Percentiles rank a stretch among this genome's conserved stretches.
Conservation (phyloP, 306 rosid genomes). For the Quercus aquifolioides region DNA sequence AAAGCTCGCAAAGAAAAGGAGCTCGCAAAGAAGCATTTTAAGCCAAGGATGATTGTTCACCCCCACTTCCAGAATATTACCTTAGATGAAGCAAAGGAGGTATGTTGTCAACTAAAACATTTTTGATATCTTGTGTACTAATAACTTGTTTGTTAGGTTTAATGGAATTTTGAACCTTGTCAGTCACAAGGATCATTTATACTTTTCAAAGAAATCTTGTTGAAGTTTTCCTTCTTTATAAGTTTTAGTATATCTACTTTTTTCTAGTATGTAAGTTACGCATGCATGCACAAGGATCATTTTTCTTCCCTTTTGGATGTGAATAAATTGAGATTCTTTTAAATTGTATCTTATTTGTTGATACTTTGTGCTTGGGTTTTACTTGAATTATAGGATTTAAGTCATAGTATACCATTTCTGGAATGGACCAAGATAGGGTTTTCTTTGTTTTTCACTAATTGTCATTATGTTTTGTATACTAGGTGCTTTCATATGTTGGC, state of each 20-base stretch:
- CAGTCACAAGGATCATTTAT: too few relatives aligned
- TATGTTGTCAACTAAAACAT: constrained; percentile 29
- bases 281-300: not conserved
- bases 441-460: not conserved
- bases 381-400: not conserved
- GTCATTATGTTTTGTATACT: not conserved
- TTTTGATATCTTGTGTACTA: not conserved
- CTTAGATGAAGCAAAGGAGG: constrained; percentile 95
- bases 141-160: not conserved
- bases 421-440: not conserved
- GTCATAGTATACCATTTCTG: not conserved
- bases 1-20: constrained; percentile 88
- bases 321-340: not conserved
- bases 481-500: not conserved
- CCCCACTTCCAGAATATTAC: constrained; percentile 97
- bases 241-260: not conserved
- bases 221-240: too few relatives aligned
- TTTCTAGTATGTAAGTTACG: not conserved
- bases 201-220: too few relatives aligned
- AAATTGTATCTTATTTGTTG: not conserved
- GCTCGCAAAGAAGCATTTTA: constrained; percentile 87
- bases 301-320: not conserved
- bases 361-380: not conserved
- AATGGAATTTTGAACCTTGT: too few relatives aligned
- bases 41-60: constrained; percentile 97